phyloP scores from a whole-genome alignment of 306 rosid species.

The Styphnolobium japonicum region DNA sequence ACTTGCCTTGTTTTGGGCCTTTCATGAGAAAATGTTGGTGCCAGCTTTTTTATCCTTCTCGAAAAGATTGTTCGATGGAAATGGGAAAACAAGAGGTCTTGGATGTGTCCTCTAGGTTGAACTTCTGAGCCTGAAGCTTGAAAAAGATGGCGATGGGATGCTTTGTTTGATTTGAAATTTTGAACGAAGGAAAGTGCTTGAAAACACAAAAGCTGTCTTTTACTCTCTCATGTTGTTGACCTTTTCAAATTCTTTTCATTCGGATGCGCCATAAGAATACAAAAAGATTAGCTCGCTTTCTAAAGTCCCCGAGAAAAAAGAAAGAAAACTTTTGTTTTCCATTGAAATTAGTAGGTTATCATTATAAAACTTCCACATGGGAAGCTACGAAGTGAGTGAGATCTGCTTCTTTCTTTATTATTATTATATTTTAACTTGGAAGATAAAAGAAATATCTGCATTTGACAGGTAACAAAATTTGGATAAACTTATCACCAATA shows the following conservation, averaged over 20 bases:
- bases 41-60: not conserved
- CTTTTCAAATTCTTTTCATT: conserved; percentile 34
- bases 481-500: not conserved
- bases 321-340: conserved; percentile 6
- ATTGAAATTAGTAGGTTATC: conserved; percentile 19
- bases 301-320: not conserved
- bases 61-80: conserved; percentile 28
- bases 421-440: not conserved
- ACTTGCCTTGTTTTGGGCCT: conserved; percentile 1
- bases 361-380: conserved; percentile 14
- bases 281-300: conserved; percentile 41
- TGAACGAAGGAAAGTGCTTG: conserved; percentile 27
- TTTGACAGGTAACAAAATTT: not conserved
- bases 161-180: conserved; percentile 23
- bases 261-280: conserved; percentile 44
- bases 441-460: not conserved
- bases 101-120: conserved; percentile 20
- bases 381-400: not conserved
- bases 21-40: not conserved
- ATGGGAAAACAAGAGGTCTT: not conserved
- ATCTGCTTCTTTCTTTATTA: not conserved
- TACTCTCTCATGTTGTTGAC: conserved; percentile 24
- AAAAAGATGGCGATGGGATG: conserved; percentile 34
- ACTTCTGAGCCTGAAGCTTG: conserved; percentile 38
- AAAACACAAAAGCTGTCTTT: conserved; percentile 45